A percentile compares a stretch with the other conserved stretches of the same genome.
Evolutionary conservation across 495 filamentous ascomycete genomes (phyloP).

Genomic region (Penicillium fimorum): DNA sequence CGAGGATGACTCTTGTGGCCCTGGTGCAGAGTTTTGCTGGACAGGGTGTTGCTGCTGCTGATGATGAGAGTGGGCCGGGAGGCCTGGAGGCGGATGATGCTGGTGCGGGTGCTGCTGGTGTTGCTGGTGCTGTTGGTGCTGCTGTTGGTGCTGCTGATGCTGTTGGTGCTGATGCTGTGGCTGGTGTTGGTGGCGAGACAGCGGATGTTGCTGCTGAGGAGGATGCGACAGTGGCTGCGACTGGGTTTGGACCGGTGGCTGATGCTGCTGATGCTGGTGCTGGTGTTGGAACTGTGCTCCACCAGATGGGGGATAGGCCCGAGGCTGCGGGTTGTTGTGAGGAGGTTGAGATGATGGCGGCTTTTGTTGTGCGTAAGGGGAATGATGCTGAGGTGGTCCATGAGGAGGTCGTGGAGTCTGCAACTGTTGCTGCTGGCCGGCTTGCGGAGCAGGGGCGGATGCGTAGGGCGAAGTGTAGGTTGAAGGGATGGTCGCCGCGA

Average conservation of each 20-base stretch:
- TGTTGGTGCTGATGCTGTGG: constrained; percentile 16
- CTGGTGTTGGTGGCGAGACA: constrained; percentile 19
- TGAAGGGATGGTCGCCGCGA: constrained; percentile 39
- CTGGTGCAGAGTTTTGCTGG: constrained; percentile 36
- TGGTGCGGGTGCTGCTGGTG: constrained; percentile 25
- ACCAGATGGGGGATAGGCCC: constrained; percentile 23
- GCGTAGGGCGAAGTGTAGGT: constrained; percentile 47
- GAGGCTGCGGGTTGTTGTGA: constrained; percentile 22
- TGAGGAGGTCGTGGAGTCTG: constrained; percentile 31
- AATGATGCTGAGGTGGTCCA: constrained; percentile 27
- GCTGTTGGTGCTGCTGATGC: constrained; percentile 26
- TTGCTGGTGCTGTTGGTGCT: constrained; percentile 19
- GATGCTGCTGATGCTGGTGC: constrained; percentile 27
- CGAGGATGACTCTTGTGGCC: constrained; percentile 47
- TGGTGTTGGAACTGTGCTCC: constrained; percentile 21
- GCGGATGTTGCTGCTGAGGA: constrained; percentile 17
- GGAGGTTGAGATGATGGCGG: constrained; percentile 21
- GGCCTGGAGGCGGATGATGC: constrained; percentile 36
- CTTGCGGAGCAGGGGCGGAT: constrained; percentile 38
- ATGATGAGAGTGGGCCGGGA: constrained; percentile 27
- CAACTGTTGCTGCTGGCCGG: constrained; percentile 30
- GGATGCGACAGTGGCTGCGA: constrained; percentile 30
- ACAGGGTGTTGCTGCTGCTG: constrained; percentile 29
- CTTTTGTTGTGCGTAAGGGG: constrained; percentile 27
- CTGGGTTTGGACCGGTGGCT: constrained; percentile 25